These are phyloP conservation scores for Actinomucor elegans DNA, from an alignment of 371 early-diverging fungal genomes.

Conservation along the genomic window DNA sequence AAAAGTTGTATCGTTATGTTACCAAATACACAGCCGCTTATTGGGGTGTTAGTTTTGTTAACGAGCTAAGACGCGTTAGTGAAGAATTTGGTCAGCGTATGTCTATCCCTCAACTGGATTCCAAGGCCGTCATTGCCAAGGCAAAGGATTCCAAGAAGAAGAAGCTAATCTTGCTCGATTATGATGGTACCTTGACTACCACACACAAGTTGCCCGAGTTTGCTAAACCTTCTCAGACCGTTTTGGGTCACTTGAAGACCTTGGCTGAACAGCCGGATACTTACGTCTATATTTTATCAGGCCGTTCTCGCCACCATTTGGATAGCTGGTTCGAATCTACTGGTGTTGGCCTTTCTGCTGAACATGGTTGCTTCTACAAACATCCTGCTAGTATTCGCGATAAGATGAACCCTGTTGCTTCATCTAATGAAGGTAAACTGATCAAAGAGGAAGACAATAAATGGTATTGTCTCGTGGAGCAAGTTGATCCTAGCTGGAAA, in stretches of 20 bases:
- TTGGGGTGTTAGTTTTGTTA: slow-evolving; percentile 97
- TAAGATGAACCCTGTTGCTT: slow-evolving; percentile 34
- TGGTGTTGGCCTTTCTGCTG: slow-evolving; percentile 89
- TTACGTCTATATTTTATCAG: slow-evolving; percentile 92
- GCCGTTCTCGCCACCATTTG: slow-evolving; percentile 80
- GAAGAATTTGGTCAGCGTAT: slow-evolving; percentile 71
- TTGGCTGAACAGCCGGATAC: slow-evolving; percentile 79
- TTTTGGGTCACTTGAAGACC: slow-evolving; percentile 66
- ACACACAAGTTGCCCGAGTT: slow-evolving; percentile 88
- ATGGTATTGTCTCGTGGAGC: slow-evolving; percentile 89
- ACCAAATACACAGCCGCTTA: slow-evolving; percentile 97
- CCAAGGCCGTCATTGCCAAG: slow-evolving; percentile 38
- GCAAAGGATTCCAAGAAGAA: slow-evolving; percentile 47
- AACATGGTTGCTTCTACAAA: slow-evolving; percentile 95
- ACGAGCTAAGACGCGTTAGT: slow-evolving; percentile 75
- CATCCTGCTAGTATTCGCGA: slow-evolving; percentile 75
- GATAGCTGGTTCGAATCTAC: slow-evolving; percentile 87
- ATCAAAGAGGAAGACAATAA: slow-evolving; percentile 59
- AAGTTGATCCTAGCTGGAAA: slow-evolving; percentile 88
- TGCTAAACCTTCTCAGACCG: slow-evolving; percentile 74
- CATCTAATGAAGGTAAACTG: slow-evolving; percentile 61
- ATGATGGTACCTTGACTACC: slow-evolving; percentile 92
- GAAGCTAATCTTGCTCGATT: slow-evolving; percentile 86
- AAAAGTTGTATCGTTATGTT: slow-evolving; percentile 92
- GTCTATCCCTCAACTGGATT: slow-evolving; percentile 65